A percentile compares a stretch with the other conserved stretches of the same genome.
These are phyloP conservation scores for Lycium barbarum DNA, from an alignment of 257 asterid genomes.

Conservation along the genomic window DNA sequence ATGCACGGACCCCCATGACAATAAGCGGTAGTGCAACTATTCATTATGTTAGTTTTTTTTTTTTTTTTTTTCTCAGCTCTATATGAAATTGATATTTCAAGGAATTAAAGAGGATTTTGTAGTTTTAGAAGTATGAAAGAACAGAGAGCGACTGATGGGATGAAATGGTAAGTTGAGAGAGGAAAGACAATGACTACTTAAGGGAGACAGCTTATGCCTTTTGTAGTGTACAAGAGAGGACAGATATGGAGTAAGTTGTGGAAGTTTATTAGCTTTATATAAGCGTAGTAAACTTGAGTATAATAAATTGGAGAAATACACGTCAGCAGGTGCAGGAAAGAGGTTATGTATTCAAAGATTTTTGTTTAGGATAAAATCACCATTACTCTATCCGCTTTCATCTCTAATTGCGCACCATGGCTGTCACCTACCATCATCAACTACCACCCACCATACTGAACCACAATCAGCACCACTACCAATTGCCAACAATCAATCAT, in stretches of 20 bases:
- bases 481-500: no score
- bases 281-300: constrained; percentile 33
- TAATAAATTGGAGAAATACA: constrained; percentile 44
- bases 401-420: no score
- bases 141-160: background rate
- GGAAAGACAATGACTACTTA: constrained; percentile 30
- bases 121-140: background rate
- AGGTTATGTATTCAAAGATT: no score
- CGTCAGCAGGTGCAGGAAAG: constrained; percentile 51
- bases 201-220: constrained; percentile 8
- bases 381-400: no score
- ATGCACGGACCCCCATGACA: constrained; percentile 43
- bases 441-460: no score
- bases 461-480: no score
- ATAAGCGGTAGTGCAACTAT: constrained; percentile 43
- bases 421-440: no score
- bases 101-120: background rate
- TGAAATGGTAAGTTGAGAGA: constrained; percentile 49
- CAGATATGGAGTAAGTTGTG: background rate
- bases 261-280: constrained; percentile 48
- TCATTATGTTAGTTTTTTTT: constrained; percentile 43
- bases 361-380: no score
- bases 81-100: background rate
- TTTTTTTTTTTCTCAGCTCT: background rate
- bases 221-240: constrained; percentile 32